These are phyloP conservation scores for Hypocreales sp. DNA, from an alignment of 2,329 filamentous ascomycete species.

Conservation along the genomic window DNA sequence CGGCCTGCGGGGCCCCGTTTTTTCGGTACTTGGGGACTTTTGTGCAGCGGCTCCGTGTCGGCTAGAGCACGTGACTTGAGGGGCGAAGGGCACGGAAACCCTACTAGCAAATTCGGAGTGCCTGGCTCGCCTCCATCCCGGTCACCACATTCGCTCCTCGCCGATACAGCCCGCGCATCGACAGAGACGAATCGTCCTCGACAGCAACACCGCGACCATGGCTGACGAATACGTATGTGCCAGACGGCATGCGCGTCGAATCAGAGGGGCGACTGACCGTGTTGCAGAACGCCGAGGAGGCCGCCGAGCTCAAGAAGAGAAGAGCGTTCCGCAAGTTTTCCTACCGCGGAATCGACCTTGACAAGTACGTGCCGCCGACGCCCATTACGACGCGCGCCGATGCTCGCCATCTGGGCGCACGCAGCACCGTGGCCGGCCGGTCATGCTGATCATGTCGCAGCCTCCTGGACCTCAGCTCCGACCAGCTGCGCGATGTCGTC, in stretches of 20 bases:
- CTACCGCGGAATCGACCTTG: constrained; percentile 98
- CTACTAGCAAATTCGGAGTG: constrained; percentile 19
- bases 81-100: constrained; percentile 24
- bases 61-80: constrained; percentile 13
- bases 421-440: no score
- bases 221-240: constrained; percentile 86
- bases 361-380: constrained; percentile 82
- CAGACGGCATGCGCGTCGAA: constrained; percentile 5
- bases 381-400: no score
- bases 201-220: constrained; percentile 47
- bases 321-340: constrained; percentile 99
- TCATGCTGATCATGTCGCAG: no score
- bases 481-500: constrained; percentile 98
- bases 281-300: constrained; percentile 93
- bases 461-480: constrained; percentile 95
- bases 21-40: no score
- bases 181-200: constrained; percentile 27
- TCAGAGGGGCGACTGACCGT: no score
- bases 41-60: no score
- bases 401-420: no score
- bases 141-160: constrained; percentile 24
- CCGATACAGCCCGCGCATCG: constrained; percentile 24
- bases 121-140: constrained; percentile 20
- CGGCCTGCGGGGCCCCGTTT: no score
- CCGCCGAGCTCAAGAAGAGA: constrained; percentile 98